Conservation (phyloP, 768 basidiomycete species). For the Pleurotus ostreatus region DNA sequence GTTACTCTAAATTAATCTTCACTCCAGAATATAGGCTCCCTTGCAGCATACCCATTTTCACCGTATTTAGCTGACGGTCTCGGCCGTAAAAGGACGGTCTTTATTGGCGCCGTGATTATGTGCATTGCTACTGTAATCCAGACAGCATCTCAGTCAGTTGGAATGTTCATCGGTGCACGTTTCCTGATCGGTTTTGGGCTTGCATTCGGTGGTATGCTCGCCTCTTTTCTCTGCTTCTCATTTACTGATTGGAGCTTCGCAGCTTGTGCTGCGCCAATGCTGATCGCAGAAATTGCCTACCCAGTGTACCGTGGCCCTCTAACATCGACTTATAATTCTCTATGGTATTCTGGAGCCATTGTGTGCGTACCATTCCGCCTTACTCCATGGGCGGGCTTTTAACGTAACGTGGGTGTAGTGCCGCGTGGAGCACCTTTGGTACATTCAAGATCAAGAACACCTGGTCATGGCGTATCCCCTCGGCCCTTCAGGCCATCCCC, state of each 20-base stretch:
- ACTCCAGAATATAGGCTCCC: conserved; percentile 59
- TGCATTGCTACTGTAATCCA: conserved; percentile 63
- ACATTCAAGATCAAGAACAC: conserved; percentile 55
- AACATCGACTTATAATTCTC: conserved; percentile 66
- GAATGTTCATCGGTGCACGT: conserved; percentile 25
- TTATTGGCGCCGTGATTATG: conserved; percentile 69
- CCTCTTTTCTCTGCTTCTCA: neutral
- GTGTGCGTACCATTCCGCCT: conserved; percentile 33
- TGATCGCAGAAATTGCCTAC: conserved; percentile 72
- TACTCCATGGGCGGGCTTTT: neutral
- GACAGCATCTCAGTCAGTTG: conserved; percentile 40
- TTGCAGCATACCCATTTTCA: conserved; percentile 66
- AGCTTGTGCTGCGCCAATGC: conserved; percentile 51
- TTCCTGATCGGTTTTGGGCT: conserved; percentile 76
- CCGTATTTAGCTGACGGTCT: conserved; percentile 70
- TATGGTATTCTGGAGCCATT: conserved; percentile 72
- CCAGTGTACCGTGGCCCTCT: conserved; percentile 68
- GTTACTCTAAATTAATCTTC: neutral
- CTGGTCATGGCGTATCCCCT: conserved; percentile 75
- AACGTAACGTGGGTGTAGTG: conserved; percentile 23
- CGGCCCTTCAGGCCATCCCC: conserved; percentile 58
- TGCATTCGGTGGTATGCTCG: conserved; percentile 52
- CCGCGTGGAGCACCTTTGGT: conserved; percentile 73
- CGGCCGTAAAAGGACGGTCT: conserved; percentile 63
- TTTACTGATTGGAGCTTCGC: neutral